Evolutionary conservation across 1,284 basidiomycete genomes (phyloP), one percentile per base, ranked within the genome.

Genomic region (Rhodotorula sp.): DNA sequence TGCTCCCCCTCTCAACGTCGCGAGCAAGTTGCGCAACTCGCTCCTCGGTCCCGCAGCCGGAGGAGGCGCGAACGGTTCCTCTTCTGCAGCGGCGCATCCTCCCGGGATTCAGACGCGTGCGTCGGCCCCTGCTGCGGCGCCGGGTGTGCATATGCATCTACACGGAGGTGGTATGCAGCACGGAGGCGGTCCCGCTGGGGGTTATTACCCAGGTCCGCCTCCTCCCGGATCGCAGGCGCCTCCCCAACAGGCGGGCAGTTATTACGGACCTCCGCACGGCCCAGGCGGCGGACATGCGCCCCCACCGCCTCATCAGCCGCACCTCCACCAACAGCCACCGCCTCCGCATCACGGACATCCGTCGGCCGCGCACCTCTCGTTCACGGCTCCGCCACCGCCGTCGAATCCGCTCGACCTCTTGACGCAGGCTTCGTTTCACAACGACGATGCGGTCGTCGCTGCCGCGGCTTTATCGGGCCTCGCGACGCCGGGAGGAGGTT

Each of bases 371-470:
- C 29, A 5, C 26, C 81, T 82, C 18, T 71, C 49, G 12, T 34
- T 52, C 51, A 46, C 63, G 63, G 54, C 60, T 15, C 63, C 64
- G 80, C 56, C 67, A 5, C 61, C 57, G 29, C 67, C 66, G 16
- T 26, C 39, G 14, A 81, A 58, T 77, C 79, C 80, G 80, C 80
- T 74, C 77, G 81, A 73, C 81, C 77, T 77, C 21, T 72, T 78
- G 47, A 71, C 77, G 20, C 77, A 78, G 52, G 77, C 76, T 20
- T 65, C 67, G 21, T 65, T 62, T 43, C 68, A 74, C 54, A 71
- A 68, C 51, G 71, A 75, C 69, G 73, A 75, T 51, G 73, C 70
- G 3, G 67, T 76, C 63, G 75, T 73, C 21, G 75, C 75, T 1
- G 74, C 74, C 5, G 77, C 75, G 20, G 79, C 79, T 48, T 78